These are phyloP conservation scores for Alternaria atra DNA, from an alignment of 2,329 filamentous ascomycete species.

Conservation along the genomic window DNA sequence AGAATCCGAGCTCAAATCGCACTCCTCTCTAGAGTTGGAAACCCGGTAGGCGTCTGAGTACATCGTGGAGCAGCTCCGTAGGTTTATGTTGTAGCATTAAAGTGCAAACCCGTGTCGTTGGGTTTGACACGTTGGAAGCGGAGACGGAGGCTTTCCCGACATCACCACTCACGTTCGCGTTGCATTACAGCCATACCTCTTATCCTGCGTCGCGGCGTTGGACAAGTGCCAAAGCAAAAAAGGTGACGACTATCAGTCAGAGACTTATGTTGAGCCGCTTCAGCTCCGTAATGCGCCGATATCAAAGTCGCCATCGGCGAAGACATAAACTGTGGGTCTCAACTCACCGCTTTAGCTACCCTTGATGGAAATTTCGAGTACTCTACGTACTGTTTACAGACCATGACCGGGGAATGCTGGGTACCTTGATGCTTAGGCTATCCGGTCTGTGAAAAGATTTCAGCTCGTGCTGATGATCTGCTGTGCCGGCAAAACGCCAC, in stretches of 20 bases:
- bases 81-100: background rate
- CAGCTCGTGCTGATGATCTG: background rate
- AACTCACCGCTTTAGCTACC: constrained; percentile 17
- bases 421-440: constrained; percentile 4
- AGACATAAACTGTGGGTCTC: constrained; percentile 9
- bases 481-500: constrained; percentile 12
- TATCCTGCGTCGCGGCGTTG: constrained; percentile 14
- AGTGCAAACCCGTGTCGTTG: background rate
- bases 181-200: constrained; percentile 4
- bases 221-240: background rate
- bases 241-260: background rate
- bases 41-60: background rate
- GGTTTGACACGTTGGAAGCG: background rate
- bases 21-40: background rate
- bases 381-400: background rate
- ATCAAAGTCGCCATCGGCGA: constrained; percentile 4
- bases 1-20: constrained; percentile 5
- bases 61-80: constrained; percentile 2
- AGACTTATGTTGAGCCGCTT: constrained; percentile 1
- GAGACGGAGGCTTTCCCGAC: constrained; percentile 6
- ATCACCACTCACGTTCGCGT: background rate
- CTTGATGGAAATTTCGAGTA: background rate
- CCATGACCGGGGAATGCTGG: background rate
- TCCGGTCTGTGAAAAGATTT: background rate
- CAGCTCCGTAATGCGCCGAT: constrained; percentile 10